Conservation (phyloP, 129 eudicot genomes). For the Ambrosia artemisiifolia region DNA sequence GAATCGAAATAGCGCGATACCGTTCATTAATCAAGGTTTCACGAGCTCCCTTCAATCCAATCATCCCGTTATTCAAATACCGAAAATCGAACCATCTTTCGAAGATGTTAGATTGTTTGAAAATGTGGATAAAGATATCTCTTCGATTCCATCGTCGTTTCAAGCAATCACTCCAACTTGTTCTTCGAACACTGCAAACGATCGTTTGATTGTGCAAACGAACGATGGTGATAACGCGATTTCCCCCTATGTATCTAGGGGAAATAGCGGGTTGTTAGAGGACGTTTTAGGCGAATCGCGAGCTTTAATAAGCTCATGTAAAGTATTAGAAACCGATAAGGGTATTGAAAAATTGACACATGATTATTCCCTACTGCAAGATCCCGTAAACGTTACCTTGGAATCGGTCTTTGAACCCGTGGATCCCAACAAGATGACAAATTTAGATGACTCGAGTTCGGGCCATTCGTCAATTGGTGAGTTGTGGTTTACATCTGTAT, state of each 20-base stretch:
- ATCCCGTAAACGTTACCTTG: slow-evolving; percentile 26
- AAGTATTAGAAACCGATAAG: slow-evolving; percentile 6
- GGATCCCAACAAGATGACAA: slow-evolving; percentile 16
- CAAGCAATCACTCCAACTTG: slow-evolving; percentile 40
- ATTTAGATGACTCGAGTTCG: slow-evolving; percentile 31
- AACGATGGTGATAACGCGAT: slow-evolving; percentile 42
- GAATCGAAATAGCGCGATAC: slow-evolving; percentile 14
- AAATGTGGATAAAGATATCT: slow-evolving; percentile 38
- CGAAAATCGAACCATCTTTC: slow-evolving; percentile 11
- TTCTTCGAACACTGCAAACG: slow-evolving; percentile 37
- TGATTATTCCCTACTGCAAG: slow-evolving; percentile 36
- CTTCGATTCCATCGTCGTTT: slow-evolving; percentile 62
- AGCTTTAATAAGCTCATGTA: slow-evolving; percentile 26
- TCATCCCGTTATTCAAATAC: slow-evolving; percentile 15
- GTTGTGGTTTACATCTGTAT: neutral
- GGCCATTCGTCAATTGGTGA: slow-evolving; percentile 43
- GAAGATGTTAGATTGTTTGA: slow-evolving; percentile 18
- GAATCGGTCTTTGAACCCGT: slow-evolving; percentile 31
- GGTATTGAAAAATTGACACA: slow-evolving; percentile 22
- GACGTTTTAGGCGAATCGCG: slow-evolving; percentile 68
- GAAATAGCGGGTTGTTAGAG: slow-evolving; percentile 72
- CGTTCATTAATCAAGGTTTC: slow-evolving; percentile 27
- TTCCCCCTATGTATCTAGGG: slow-evolving; percentile 21
- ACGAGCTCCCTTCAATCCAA: slow-evolving; percentile 18
- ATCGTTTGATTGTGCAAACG: slow-evolving; percentile 28